Conservation (phyloP, 2,329 filamentous ascomycete species). For the Colletotrichum destructivum region DNA sequence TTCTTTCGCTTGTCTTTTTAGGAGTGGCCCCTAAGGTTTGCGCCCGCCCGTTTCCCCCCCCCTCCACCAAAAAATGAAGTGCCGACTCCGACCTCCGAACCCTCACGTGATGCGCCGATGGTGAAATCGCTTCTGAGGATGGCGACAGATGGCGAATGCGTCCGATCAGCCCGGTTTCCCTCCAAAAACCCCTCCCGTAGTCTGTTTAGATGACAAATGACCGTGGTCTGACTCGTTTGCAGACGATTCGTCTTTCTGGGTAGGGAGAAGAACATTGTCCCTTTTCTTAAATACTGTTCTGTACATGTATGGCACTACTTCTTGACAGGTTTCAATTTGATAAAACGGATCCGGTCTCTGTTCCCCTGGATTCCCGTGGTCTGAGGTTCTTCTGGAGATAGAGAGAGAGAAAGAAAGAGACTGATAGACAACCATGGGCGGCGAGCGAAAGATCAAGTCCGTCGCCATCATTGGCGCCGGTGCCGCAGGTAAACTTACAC, state of each 20-base stretch:
- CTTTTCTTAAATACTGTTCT: conserved; percentile 6
- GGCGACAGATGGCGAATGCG: conserved; percentile 41
- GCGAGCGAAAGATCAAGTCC: conserved; percentile 52
- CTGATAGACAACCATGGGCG: conserved; percentile 36
- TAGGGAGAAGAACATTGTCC: neutral
- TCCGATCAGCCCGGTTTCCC: conserved; percentile 28
- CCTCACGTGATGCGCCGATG: conserved; percentile 40
- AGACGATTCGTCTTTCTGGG: neutral
- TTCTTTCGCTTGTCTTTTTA: neutral
- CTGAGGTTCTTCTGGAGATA: neutral
- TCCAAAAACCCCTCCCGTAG: conserved; percentile 5
- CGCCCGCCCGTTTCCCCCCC: neutral
- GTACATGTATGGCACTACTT: neutral
- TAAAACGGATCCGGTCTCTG: neutral
- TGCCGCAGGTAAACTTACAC: conserved; percentile 53
- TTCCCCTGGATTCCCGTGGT: neutral
- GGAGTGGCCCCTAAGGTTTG: neutral
- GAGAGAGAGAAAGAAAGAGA: neutral
- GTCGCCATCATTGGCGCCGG: conserved; percentile 62
- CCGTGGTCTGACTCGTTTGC: conserved; percentile 10
- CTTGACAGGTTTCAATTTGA: too few relatives aligned
- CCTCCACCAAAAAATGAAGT: neutral
- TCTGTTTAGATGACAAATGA: conserved; percentile 32
- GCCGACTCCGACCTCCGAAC: conserved; percentile 4
- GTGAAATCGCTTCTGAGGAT: conserved; percentile 39